These are phyloP conservation scores for Globisporangium lucens DNA, from an alignment of 352 stramenopile genomes.

Conservation along the genomic window DNA sequence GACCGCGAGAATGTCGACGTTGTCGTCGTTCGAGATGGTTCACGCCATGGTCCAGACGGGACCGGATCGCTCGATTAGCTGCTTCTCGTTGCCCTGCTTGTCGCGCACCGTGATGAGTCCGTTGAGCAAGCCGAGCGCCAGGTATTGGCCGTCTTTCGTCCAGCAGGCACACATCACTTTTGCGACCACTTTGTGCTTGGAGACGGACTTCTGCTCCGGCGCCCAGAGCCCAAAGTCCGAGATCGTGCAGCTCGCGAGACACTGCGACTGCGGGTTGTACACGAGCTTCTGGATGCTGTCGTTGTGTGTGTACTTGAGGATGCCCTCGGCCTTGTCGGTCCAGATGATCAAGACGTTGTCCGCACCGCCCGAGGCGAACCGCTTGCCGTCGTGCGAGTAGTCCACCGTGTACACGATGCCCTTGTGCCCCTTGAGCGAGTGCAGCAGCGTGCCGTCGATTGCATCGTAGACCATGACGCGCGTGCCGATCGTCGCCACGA, in stretches of 20 bases:
- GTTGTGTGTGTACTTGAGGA: conserved; percentile 97
- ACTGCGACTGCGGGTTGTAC: conserved; percentile 92
- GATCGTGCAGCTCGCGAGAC: conserved; percentile 91
- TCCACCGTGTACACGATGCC: conserved; percentile 92
- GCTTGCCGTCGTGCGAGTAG: conserved; percentile 89
- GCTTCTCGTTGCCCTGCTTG: conserved; percentile 89
- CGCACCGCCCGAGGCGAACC: conserved; percentile 90
- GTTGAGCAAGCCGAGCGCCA: conserved; percentile 92
- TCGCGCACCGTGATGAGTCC: conserved; percentile 91
- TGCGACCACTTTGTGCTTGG: conserved; percentile 93
- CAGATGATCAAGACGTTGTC: conserved; percentile 98
- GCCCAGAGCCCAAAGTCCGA: conserved; percentile 94
- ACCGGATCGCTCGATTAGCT: conserved; percentile 81
- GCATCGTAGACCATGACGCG: conserved; percentile 93
- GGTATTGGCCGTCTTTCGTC: conserved; percentile 89
- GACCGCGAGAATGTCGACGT: conserved; percentile 86
- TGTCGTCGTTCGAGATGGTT: conserved; percentile 78
- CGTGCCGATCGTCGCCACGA: conserved; percentile 90
- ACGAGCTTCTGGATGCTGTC: conserved; percentile 90
- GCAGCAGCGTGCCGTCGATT: conserved; percentile 83
- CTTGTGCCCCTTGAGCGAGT: conserved; percentile 91
- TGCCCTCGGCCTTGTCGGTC: conserved; percentile 91
- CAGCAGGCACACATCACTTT: conserved; percentile 92
- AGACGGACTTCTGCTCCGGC: conserved; percentile 91
- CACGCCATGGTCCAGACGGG: conserved; percentile 89